A percentile compares a stretch with the other conserved stretches of the same genome.
Conservation (phyloP, 2,329 filamentous ascomycete genomes). For the Xylariaceae sp. region DNA sequence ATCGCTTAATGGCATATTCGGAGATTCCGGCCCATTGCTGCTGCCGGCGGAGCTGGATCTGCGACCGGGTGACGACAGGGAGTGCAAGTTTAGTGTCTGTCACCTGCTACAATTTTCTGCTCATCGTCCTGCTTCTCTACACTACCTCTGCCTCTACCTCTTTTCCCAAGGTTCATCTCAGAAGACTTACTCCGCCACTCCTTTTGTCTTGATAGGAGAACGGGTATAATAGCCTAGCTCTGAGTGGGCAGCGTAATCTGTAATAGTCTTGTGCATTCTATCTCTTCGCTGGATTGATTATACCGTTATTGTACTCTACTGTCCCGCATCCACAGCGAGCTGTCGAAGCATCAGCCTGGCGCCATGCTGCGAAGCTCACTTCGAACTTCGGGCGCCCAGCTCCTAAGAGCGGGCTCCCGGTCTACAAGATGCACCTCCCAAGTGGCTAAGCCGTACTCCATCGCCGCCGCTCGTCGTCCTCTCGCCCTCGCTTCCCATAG, state of each 20-base stretch:
- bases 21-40: constrained; percentile 25
- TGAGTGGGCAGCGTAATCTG: constrained; percentile 36
- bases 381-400: constrained; percentile 68
- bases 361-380: constrained; percentile 77
- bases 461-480: constrained; percentile 55
- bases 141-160: constrained; percentile 10
- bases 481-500: constrained; percentile 57
- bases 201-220: constrained; percentile 44
- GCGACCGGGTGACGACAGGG: constrained; percentile 34
- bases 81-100: constrained; percentile 15
- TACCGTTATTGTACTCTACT: background rate
- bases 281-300: constrained; percentile 18
- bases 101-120: constrained; percentile 30
- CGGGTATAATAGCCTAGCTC: constrained; percentile 33
- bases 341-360: constrained; percentile 47
- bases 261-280: constrained; percentile 17
- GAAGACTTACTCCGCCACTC: constrained; percentile 58
- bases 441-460: constrained; percentile 49
- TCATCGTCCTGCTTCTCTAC: constrained; percentile 5
- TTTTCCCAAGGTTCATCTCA: constrained; percentile 19
- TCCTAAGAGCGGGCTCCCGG: constrained; percentile 61
- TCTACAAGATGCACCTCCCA: constrained; percentile 45
- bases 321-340: constrained; percentile 21
- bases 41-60: constrained; percentile 27
- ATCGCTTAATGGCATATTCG: constrained; percentile 33